Evolutionary conservation across 208 protist genomes (phyloP), one percentile per base, ranked within the genome.

Genomic region (Trypanosoma platydactyli): DNA sequence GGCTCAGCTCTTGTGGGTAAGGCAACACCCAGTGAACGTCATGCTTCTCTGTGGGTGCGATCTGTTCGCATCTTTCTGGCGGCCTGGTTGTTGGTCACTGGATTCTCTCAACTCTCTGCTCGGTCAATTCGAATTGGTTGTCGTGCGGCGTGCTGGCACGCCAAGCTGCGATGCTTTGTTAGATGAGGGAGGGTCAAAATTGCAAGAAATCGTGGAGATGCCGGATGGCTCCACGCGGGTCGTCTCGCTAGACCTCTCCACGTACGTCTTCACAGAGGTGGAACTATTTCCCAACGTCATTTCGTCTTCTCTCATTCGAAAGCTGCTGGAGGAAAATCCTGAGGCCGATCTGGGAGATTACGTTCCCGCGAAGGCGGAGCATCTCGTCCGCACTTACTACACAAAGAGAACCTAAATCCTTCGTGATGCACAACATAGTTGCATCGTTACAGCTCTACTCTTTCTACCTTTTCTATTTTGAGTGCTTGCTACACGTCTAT

Each of bases 21-120:
- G 57, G 13, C 61, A 52, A n/a, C 59, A 70, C 41, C 70, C 63
- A 1, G 73, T 95, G 46, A 44, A 59, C 13, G 76, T 92, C 7
- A 52, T 83, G 6, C 69, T 93, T 40, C 77, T 71, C 5, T 95
- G 90, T 72, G 90, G 90, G 11, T 75, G 76, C 9, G 90, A 95
- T 52, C 46, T 95, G 4, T 93, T 90, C 56, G 73, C 54, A 1
- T 87, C 85, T 33, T 95, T 95, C 71, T 81, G 85, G 52, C 55
- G 35, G 0, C 84, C 84, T 0, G 76, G 79, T 22, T 86, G 80
- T 59, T 95, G 90, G 87, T 55, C 70, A 0, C 67, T 92, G n/a
- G 30, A 65, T 16, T 50, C 89, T 29, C 78, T 95, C 38, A 64
- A 76, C 46, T 41, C 44, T 49, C 68, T 95, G 4, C 68, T 95